Evolutionary conservation across 306 rosid genomes (phyloP), one percentile per base, ranked within the genome.

Genomic region (Prosopis cineraria): DNA sequence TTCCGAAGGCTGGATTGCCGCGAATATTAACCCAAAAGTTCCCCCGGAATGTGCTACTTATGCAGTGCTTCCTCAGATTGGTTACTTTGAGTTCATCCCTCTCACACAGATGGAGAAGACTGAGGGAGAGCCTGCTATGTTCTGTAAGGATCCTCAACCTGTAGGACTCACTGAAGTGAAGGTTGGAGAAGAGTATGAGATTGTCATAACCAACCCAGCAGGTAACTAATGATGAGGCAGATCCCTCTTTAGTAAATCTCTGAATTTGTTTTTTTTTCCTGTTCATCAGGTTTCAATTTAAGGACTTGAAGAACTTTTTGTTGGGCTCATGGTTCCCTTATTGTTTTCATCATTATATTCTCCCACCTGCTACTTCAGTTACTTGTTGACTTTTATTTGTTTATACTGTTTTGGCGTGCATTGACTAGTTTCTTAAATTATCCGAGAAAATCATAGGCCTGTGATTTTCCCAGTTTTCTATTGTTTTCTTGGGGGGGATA

Each of bases 1-100:
- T 62, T 91, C 98, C 50, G 99, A 96, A 80, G 99, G 99, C 6
- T 94, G 98, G 98, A 80, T 94, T 48, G 98, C 88, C 16, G 90
- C 92, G 40, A 94, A 90, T 73, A 87, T 92, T 22, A 92, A 92
- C 59, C 98, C 97, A 37, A 75, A 66, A 76, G n/a, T 83, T 70
- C 88, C 95, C 7, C 91, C 90, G 7, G 97, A 94, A 70, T 50
- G 72, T 64, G 88, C 95, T 17, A 85, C 97, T 71, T 94, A 78
- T 78, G 87, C 81, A 20, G 97, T 92, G 16, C 93, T 90, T 68
- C 98, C 98, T 8, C 87, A 94, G 25, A 86, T 94, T 37, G 97
- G 97, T 24, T 94, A 87, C 82, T 94, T 88, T 58, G 98, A 94
- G 74, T 94, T 94, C 81, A 80, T 92, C 52, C 97, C 97, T 29